Percentiles rank a stretch among this genome's conserved stretches.
Conservation (phyloP, 345 rosid species). For the Physaria fendleri region DNA sequence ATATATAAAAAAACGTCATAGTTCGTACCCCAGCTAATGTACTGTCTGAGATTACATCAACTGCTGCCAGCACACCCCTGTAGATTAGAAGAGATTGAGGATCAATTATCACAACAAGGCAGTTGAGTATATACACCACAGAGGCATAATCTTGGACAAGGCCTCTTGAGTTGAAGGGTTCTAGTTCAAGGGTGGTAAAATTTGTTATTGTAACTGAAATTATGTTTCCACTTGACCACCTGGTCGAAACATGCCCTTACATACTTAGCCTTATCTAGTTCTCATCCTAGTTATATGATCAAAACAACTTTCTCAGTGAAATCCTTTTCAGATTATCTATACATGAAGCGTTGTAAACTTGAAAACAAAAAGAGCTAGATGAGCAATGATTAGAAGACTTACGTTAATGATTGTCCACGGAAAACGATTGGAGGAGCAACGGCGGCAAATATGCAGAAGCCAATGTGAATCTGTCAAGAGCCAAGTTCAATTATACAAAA, state of each 20-base stretch:
- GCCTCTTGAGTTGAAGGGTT: neutral
- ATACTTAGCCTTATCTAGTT: neutral
- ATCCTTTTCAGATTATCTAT: neutral
- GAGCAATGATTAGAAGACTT: conserved; percentile 34
- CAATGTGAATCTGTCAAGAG: conserved; percentile 68
- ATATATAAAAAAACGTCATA: neutral
- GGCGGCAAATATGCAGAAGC: conserved; percentile 88
- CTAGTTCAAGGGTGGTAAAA: neutral
- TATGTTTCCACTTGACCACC: neutral
- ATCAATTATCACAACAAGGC: neutral
- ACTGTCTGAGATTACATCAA: conserved; percentile 66
- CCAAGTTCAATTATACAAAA: conserved; percentile 8
- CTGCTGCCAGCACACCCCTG: conserved; percentile 93
- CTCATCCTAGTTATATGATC: neutral
- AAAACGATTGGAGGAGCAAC: conserved; percentile 94
- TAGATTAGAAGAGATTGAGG: conserved; percentile 6
- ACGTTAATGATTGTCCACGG: conserved; percentile 89
- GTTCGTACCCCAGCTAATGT: conserved; percentile 75
- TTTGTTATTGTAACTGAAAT: neutral
- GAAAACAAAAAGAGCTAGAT: neutral
- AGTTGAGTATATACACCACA: neutral
- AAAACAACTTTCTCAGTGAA: neutral
- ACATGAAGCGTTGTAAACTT: neutral
- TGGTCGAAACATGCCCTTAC: neutral
- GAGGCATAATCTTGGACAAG: neutral